phyloP scores from a whole-genome alignment of 225 moss, liverwort and hornwort species.

The Bryoerythrophyllum caledonicum region DNA sequence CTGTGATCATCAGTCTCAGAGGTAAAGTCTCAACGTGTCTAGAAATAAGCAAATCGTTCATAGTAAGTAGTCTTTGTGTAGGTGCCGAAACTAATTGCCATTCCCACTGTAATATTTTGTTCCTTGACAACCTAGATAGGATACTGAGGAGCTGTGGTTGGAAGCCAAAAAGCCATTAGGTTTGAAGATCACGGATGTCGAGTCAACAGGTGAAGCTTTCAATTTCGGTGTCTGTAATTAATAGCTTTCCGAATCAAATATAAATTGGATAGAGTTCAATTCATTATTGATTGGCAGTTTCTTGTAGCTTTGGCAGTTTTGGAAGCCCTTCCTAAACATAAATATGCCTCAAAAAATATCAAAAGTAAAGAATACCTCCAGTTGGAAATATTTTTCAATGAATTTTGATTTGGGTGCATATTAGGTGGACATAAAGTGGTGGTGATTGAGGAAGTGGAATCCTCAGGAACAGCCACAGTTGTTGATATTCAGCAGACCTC shows the following conservation, averaged over 20 bases:
- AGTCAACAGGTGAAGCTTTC: conserved; percentile 44
- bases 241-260: not conserved
- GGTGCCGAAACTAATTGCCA: not conserved
- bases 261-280: not conserved
- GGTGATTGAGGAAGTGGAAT: conserved; percentile 74
- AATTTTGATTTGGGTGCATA: not conserved
- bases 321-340: too few relatives aligned
- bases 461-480: conserved; percentile 54
- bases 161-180: conserved; percentile 71
- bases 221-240: not conserved
- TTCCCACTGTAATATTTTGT: conserved; percentile 1
- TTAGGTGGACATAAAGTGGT: conserved; percentile 55
- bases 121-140: conserved; percentile 31
- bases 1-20: not conserved
- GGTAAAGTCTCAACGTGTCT: not conserved
- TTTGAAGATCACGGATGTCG: conserved; percentile 59
- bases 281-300: too few relatives aligned
- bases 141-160: conserved; percentile 72
- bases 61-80: not conserved
- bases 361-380: conserved; percentile 20
- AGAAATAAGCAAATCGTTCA: not conserved
- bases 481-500: conserved; percentile 72
- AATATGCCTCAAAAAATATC: too few relatives aligned
- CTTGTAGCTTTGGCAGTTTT: too few relatives aligned
- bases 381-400: too few relatives aligned